A percentile compares a stretch with the other conserved stretches of the same genome.
Evolutionary conservation across 2,329 filamentous ascomycete genomes (phyloP).

Genomic region (Beauveria pseudobassiana): DNA sequence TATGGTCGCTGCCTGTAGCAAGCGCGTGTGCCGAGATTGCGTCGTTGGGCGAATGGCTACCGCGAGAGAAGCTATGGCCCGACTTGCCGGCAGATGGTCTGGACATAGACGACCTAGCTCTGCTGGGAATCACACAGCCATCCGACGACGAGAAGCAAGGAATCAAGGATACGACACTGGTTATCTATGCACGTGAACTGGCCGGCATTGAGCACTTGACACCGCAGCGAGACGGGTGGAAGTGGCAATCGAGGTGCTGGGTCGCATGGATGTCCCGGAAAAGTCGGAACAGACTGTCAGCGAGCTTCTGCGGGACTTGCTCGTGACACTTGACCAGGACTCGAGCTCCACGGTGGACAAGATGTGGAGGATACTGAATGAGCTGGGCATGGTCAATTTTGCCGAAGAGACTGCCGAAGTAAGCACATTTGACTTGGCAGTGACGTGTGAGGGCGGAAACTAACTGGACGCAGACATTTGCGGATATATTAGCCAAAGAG

Average conservation of each 20-base stretch:
- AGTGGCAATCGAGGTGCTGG: slow-evolving; percentile 73
- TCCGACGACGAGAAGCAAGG: slow-evolving; percentile 54
- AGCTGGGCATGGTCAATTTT: slow-evolving; percentile 70
- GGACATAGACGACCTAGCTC: slow-evolving; percentile 76
- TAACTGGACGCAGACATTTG: slow-evolving; percentile 59
- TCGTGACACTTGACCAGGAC: slow-evolving; percentile 56
- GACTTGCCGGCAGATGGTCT: slow-evolving; percentile 56
- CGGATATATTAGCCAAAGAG: slow-evolving; percentile 64
- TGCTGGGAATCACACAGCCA: slow-evolving; percentile 60
- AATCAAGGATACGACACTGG: slow-evolving; percentile 72
- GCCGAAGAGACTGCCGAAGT: slow-evolving; percentile 80
- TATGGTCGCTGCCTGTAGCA: slow-evolving; percentile 75
- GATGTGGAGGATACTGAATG: slow-evolving; percentile 69
- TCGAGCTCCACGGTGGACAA: slow-evolving; percentile 70
- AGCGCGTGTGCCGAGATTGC: slow-evolving; percentile 77
- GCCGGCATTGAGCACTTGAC: slow-evolving; percentile 47
- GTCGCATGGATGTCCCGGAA: slow-evolving; percentile 67
- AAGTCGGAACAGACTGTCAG: slow-evolving; percentile 68
- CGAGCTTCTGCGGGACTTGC: slow-evolving; percentile 58
- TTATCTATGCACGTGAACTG: slow-evolving; percentile 65
- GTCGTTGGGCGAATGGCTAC: slow-evolving; percentile 76
- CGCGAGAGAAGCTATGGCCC: slow-evolving; percentile 30
- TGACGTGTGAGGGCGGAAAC: slow-evolving; percentile 1
- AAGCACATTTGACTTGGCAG: slow-evolving; percentile 24
- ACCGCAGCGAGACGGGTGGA: slow-evolving; percentile 67